These are phyloP conservation scores for Lupinus albus DNA, from an alignment of 306 rosid genomes.

Conservation along the genomic window DNA sequence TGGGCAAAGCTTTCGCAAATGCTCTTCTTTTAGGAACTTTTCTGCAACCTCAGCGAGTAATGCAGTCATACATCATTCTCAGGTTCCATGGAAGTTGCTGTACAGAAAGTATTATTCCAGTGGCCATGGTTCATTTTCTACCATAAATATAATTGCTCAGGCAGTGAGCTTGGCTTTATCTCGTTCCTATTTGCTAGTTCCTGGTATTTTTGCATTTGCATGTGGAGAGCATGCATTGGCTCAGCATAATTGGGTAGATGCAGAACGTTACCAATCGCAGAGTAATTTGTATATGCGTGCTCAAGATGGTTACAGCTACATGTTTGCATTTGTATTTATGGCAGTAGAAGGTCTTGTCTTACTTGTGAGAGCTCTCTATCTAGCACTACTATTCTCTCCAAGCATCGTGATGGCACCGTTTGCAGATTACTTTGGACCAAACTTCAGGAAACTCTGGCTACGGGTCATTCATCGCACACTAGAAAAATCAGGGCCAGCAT, in stretches of 20 bases:
- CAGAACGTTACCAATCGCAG: slow-evolving; percentile 56
- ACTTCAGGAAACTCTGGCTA: slow-evolving; percentile 82
- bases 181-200: slow-evolving; percentile 76
- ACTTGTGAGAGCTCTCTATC: slow-evolving; percentile 71
- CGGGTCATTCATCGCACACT: slow-evolving; percentile 75
- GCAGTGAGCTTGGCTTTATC: slow-evolving; percentile 82
- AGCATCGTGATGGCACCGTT: slow-evolving; percentile 86
- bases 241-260: slow-evolving; percentile 55
- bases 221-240: slow-evolving; percentile 85
- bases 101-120: slow-evolving; percentile 54
- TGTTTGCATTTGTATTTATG: slow-evolving; percentile 55
- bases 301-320: slow-evolving; percentile 73
- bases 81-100: slow-evolving; percentile 69
- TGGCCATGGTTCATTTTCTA: slow-evolving; percentile 46
- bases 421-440: slow-evolving; percentile 69
- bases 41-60: slow-evolving; percentile 50
- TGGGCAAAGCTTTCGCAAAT: slow-evolving; percentile 42
- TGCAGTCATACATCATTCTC: slow-evolving; percentile 54
- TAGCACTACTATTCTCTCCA: slow-evolving; percentile 82
- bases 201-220: slow-evolving; percentile 76
- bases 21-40: slow-evolving; percentile 47
- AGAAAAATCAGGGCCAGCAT: slow-evolving; percentile 93
- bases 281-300: slow-evolving; percentile 67
- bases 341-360: slow-evolving; percentile 66
- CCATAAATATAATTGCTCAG: slow-evolving; percentile 73